Evolutionary conservation across 2,329 filamentous ascomycete species (phyloP).

Genomic region (Fusarium sp.): DNA sequence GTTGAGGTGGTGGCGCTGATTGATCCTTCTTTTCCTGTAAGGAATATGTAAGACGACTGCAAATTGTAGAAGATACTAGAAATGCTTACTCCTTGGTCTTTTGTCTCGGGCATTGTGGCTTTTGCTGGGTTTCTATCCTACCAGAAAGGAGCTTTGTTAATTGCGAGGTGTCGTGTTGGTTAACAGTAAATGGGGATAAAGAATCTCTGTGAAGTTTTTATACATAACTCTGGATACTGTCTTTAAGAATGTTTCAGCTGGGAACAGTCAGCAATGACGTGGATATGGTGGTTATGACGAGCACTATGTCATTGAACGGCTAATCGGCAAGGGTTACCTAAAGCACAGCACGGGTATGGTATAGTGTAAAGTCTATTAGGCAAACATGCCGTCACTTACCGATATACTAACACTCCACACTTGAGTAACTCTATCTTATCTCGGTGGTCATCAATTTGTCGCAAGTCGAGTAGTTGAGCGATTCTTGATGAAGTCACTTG

Average conservation of each 20-base stretch:
- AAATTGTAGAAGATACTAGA: rapidly evolving
- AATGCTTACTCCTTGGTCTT: not conserved
- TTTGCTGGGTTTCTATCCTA: not conserved
- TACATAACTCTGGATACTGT: rapidly evolving
- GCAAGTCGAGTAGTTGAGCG: not conserved
- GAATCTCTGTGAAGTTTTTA: too few species aligned
- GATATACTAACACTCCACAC: too few species aligned
- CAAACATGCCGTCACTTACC: not conserved
- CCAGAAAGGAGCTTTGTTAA: rapidly evolving
- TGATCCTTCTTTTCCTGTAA: not conserved
- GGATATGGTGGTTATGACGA: not conserved
- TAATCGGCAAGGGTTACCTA: not conserved
- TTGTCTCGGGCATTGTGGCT: not conserved
- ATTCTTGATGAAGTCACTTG: not conserved
- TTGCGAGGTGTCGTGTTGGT: rapidly evolving
- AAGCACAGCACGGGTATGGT: rapidly evolving
- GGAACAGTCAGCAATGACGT: not conserved
- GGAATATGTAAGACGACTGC: rapidly evolving
- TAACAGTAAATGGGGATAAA: rapidly evolving
- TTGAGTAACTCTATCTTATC: too few species aligned
- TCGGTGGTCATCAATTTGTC: too few species aligned
- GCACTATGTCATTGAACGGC: not conserved
- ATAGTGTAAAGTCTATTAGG: not conserved
- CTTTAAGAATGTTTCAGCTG: rapidly evolving
- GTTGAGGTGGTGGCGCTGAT: not conserved